phyloP scores from a whole-genome alignment of 2,329 filamentous ascomycete species.

The Stachybotrys elegans region DNA sequence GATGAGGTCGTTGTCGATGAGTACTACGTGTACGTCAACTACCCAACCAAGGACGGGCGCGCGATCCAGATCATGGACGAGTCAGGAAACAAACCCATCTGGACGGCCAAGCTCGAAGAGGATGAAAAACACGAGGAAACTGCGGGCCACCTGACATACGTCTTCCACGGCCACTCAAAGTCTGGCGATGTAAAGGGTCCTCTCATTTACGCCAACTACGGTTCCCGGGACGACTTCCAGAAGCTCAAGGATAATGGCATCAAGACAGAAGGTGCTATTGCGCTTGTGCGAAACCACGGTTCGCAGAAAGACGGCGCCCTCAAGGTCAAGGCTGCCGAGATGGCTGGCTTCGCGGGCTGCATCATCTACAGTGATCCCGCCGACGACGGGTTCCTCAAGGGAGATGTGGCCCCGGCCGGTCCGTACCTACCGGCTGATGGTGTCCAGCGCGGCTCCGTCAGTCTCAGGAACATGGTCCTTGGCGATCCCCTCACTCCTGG shows the following conservation, averaged over 20 bases:
- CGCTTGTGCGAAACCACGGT: conserved; percentile 75
- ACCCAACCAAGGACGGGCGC: conserved; percentile 71
- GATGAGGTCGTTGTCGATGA: conserved; percentile 73
- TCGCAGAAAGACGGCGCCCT: conserved; percentile 66
- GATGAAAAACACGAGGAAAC: conserved; percentile 59
- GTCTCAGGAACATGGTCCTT: conserved; percentile 73
- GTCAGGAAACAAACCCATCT: conserved; percentile 55
- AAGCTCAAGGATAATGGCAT: conserved; percentile 65
- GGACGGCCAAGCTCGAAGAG: conserved; percentile 84
- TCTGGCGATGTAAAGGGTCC: conserved; percentile 81
- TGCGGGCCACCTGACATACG: conserved; percentile 62
- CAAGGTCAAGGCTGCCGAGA: conserved; percentile 86
- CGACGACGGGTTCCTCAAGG: conserved; percentile 75
- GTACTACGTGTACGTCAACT: conserved; percentile 89
- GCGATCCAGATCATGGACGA: conserved; percentile 74
- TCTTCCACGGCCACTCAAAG: conserved; percentile 87
- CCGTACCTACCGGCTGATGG: conserved; percentile 76
- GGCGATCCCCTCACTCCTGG: conserved; percentile 93
- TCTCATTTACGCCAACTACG: conserved; percentile 89
- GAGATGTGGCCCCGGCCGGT: conserved; percentile 69
- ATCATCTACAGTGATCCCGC: conserved; percentile 89
- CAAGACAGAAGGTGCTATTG: conserved; percentile 73
- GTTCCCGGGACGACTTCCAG: conserved; percentile 78
- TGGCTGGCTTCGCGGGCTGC: conserved; percentile 80
- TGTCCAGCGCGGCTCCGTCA: conserved; percentile 78